Evolutionary conservation across 2,329 filamentous ascomycete genomes (phyloP), one percentile per base, ranked within the genome.

Genomic region (Lizonia empirigonia): DNA sequence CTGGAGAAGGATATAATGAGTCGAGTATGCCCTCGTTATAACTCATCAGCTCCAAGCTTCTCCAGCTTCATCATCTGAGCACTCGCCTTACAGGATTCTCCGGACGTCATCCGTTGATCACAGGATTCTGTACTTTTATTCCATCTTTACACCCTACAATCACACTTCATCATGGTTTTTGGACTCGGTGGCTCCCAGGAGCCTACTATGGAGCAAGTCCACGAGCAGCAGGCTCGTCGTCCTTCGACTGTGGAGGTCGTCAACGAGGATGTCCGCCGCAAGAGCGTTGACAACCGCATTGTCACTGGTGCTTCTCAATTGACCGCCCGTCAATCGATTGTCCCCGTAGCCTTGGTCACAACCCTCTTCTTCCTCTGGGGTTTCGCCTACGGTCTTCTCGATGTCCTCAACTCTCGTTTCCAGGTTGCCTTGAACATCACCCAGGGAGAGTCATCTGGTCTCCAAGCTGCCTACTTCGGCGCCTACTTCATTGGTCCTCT

Each of bases 401-500:
- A 78, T 64, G 74, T 76, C 29, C 61, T 78, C 50, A 78, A 78
- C 60, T 71, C 71, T 16, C 71, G 75, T 35, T 77, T 78, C 65
- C 75, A 77, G 50, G 67, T 68, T 32, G 67, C 70, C 1, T 62
- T 77, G 19, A 63, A 76, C 49, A 73, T 77, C 53, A 72, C 76
- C 24, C 78, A 80, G 49, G 79, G 80, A 27, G 76, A 84, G 50
- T 85, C 84, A 1, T 81, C 83, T 10, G 85, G 85, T 44, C 77
- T 87, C 2, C 84, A 86, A 58, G 85, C 79, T 27, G 80, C 84
- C 2, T 88, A 87, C 68, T 87, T 87, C 62, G 85, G 84, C 34
- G 80, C 80, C 13, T 82, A 82, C 60, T 80, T 80, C 52, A 76
- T 83, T 39, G 80, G 78, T 20, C 79, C 80, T 23, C 67, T 82